These are phyloP conservation scores for Verbena officinalis DNA, from an alignment of 257 asterid species.

Conservation along the genomic window DNA sequence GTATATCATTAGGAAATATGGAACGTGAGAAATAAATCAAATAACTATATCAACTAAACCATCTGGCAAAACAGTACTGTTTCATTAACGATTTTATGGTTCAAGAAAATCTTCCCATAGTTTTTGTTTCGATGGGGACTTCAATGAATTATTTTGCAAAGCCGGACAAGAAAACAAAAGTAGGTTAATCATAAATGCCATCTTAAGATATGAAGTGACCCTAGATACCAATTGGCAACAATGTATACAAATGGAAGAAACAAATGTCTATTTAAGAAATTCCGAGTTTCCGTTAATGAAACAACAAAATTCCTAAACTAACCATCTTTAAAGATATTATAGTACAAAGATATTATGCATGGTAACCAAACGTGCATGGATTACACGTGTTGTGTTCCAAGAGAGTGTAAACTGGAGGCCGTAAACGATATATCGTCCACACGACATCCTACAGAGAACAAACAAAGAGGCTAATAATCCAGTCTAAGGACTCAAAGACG, in stretches of 20 bases:
- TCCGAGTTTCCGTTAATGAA: too few relatives aligned
- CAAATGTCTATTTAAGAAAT: too few relatives aligned
- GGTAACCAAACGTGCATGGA: conserved; percentile 9
- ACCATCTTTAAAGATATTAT: neutral
- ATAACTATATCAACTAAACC: neutral
- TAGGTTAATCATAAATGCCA: too few relatives aligned
- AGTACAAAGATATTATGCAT: neutral
- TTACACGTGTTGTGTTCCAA: conserved; percentile 6
- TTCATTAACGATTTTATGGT: too few relatives aligned
- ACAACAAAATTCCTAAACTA: conserved; percentile 25
- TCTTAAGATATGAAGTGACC: too few relatives aligned
- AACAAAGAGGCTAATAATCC: conserved; percentile 5
- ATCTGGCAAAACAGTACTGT: too few relatives aligned
- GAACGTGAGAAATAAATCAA: neutral
- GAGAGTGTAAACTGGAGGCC: neutral
- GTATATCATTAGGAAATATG: neutral
- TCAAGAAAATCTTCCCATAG: too few relatives aligned
- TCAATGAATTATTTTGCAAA: too few relatives aligned
- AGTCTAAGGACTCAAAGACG: conserved; percentile 2
- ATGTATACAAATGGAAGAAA: too few relatives aligned
- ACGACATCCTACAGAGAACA: neutral
- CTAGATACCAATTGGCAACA: too few relatives aligned
- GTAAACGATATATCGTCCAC: neutral
- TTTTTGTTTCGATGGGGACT: too few relatives aligned
- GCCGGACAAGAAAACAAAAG: too few relatives aligned